Evolutionary conservation across 2,329 filamentous ascomycete species (phyloP), one percentile per base, ranked within the genome.

Genomic region (Akanthomyces muscarius): DNA sequence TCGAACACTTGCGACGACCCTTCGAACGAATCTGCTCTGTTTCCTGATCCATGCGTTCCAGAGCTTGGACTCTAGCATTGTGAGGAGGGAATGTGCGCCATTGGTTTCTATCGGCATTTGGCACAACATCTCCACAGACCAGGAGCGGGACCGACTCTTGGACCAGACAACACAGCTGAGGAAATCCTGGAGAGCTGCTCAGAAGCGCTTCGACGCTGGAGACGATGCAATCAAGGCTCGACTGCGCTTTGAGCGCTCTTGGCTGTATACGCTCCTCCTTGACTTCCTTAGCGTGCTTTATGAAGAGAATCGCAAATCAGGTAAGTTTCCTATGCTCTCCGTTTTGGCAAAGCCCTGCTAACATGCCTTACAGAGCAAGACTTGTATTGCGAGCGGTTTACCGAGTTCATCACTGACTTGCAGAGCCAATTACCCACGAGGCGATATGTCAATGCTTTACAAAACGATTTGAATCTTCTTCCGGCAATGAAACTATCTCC

Each of bases 51-150:
- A 89, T 68, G 91, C 94, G 42, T 99, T 97, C 73, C 93, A 98
- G 75, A 97, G 92, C 53, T 82, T 99, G 38, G 96, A 99, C 74
- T 93, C 88, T 72, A 85, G 86, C 44, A 85, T 96, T 62, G 90
- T 99, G 56, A 88, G 95, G 66, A 98, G 97, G 75, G 95, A 99
- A 80, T 98, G 95, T 75, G 95, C 94, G 7, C 92, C 96, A 1
- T 80, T 99, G 58, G 94, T 99, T 23, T 95, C 92, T 14, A 97
- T 99, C 69, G 89, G 91, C 1, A 92, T 95, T 69, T 99, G 95
- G 95, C 91, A 98, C 71, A 96, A 97, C 72, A 78, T 99, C 44
- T 90, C 91, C 36, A 90, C 85, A 63, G 92, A 96, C 41, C 82
- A 84, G 64, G 85, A 87, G 66, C 86, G 92, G 68, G 91, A 96